Evolutionary conservation across 164 flowering plant genomes (phyloP), one percentile per base, ranked within the genome.

Genomic region (Saururus chinensis): DNA sequence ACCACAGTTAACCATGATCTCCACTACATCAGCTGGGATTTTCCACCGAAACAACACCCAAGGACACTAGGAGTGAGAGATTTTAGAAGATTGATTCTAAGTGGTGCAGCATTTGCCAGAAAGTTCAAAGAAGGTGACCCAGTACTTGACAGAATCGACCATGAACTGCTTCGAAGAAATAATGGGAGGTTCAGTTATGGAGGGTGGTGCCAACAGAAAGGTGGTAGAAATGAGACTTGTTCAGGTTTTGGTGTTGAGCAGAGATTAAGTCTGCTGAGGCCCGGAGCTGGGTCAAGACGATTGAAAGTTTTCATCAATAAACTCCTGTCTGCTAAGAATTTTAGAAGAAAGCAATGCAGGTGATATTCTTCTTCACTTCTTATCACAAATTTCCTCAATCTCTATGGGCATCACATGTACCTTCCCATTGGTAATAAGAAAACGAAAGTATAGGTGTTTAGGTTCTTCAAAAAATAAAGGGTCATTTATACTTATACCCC

Each of bases 1-100:
- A 83, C 88, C 1, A 84, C 92, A 8, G 78, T 80, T 0, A 89
- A 84, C 81, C 92, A 89, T 63, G 98, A 92, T 60, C 87, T 92
- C 56, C 98, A 86, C 74, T 85, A 83, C 79, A 84, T 92, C 11
- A 51, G 89, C 6, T 92, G 98, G 98, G 98, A 89, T 57, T 81
- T 54, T 2, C 98, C 98, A 16, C 97, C 98, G 1, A 89, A 85
- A 74, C 98, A 89, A 71, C 98, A 92, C 61, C 98, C 98, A 0
- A 71, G 80, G 56, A 68, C 75, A 3, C 87, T 92, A 1, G 84
- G 84, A 0, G 65, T 80, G 30, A 80, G 61, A 67, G 92, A 92
- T 54, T 87, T 67, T 73, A 71, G 73, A 37, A 81, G 71, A 72
- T 78, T 88, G 80, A 65, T 86, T 14, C 56, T 66, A 4, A 89